phyloP scores from a whole-genome alignment of 2,329 filamentous ascomycete genomes.

The Fonsecaea pedrosoi region DNA sequence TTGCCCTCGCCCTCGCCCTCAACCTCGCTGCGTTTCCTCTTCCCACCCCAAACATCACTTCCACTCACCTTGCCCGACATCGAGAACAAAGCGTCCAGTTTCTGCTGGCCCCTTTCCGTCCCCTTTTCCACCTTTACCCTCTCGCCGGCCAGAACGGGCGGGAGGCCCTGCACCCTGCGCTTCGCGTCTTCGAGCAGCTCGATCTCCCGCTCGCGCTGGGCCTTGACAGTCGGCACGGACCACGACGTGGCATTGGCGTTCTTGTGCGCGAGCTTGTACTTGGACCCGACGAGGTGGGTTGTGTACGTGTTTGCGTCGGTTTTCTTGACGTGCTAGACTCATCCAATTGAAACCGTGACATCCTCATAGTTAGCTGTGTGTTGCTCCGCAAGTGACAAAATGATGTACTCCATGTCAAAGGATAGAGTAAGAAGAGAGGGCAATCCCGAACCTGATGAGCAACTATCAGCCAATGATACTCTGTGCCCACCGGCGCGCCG shows the following conservation, averaged over 20 bases:
- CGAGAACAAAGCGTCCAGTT: background rate
- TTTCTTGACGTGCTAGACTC: background rate
- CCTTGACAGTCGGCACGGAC: background rate
- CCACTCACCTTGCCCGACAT: conserved; percentile 3
- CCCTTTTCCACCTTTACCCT: background rate
- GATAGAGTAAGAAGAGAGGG: background rate
- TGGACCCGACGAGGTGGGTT: background rate
- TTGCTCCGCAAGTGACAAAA: background rate
- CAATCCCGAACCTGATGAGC: background rate
- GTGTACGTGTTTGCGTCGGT: conserved; percentile 4
- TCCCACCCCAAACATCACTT: background rate
- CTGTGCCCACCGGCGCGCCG: background rate
- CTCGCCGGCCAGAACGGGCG: background rate
- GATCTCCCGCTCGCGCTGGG: background rate
- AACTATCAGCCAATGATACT: background rate
- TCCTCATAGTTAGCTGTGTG: background rate
- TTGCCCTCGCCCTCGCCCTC: too few species aligned
- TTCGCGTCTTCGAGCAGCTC: background rate
- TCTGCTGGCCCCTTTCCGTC: background rate
- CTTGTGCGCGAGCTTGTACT: conserved; percentile 1
- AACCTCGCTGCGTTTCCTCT: background rate
- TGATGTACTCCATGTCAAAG: background rate
- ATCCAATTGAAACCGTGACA: background rate
- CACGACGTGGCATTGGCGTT: background rate
- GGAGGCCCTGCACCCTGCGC: background rate